A percentile compares a stretch with the other conserved stretches of the same genome.
These are phyloP conservation scores for Thermomyces lanuginosus DNA, from an alignment of 2,329 filamentous ascomycete genomes.

Conservation along the genomic window DNA sequence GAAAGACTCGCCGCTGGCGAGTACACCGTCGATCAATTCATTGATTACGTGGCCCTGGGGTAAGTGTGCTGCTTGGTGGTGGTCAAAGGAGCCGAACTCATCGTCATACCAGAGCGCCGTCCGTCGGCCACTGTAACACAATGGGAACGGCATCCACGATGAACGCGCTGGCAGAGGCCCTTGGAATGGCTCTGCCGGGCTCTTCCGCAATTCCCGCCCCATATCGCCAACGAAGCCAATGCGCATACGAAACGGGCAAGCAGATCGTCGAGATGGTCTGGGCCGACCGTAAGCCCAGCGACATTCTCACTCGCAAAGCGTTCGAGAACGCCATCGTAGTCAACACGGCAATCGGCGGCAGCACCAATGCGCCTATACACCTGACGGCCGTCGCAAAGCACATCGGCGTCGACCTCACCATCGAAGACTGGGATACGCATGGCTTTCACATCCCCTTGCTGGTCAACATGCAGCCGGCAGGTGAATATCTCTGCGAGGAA, in stretches of 20 bases:
- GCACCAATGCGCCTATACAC: slow-evolving; percentile 42
- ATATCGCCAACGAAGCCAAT: slow-evolving; percentile 33
- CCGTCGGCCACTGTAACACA: slow-evolving; percentile 36
- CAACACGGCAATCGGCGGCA: slow-evolving; percentile 41
- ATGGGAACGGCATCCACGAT: slow-evolving; percentile 40
- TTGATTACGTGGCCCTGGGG: slow-evolving; percentile 31
- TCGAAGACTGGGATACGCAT: slow-evolving; percentile 39
- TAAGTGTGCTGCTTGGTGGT: slow-evolving; percentile 10
- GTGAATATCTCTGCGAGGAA: slow-evolving; percentile 38
- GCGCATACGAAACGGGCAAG: slow-evolving; percentile 33
- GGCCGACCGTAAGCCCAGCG: slow-evolving; percentile 34
- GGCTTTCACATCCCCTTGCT: slow-evolving; percentile 37
- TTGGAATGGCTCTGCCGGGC: slow-evolving; percentile 38
- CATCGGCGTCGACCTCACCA: slow-evolving; percentile 33
- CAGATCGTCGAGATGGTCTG: slow-evolving; percentile 37
- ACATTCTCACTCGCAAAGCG: slow-evolving; percentile 39
- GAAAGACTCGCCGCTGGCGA: slow-evolving; percentile 33
- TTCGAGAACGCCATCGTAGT: slow-evolving; percentile 42
- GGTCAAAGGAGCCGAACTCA: slow-evolving; percentile 2
- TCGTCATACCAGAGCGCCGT: slow-evolving; percentile 23
- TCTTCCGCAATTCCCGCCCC: slow-evolving; percentile 36
- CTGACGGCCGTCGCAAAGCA: slow-evolving; percentile 40
- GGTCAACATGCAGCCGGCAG: slow-evolving; percentile 40
- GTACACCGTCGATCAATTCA: slow-evolving; percentile 29
- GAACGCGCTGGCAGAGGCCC: slow-evolving; percentile 36